Percentiles rank a stretch among this genome's conserved stretches.
Evolutionary conservation across 495 filamentous ascomycete species (phyloP).

Genomic region (Beverwykella pulmonaria): DNA sequence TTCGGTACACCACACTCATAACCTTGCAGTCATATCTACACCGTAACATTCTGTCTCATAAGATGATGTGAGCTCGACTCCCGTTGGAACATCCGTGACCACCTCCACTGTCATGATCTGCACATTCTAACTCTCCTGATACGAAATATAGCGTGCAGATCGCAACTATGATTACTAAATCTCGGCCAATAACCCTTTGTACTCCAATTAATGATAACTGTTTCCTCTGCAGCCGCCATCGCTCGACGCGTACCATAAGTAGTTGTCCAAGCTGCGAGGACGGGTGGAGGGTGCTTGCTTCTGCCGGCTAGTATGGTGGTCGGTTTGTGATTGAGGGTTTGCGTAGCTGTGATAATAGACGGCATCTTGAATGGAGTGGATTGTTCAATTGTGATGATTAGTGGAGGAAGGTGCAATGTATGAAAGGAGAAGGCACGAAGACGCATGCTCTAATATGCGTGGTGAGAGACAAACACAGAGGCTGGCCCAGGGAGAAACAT

Average conservation of each 20-base stretch:
- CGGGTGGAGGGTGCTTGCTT: not conserved
- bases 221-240: not conserved
- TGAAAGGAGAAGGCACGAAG: not conserved
- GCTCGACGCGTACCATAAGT: conserved; percentile 16
- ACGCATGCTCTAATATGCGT: too few relatives aligned
- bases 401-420: too few relatives aligned
- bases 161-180: conserved; percentile 20
- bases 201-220: conserved; percentile 3
- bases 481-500: too few relatives aligned
- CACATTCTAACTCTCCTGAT: conserved; percentile 3
- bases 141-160: not conserved
- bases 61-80: not conserved
- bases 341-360: too few relatives aligned
- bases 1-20: conserved; percentile 6
- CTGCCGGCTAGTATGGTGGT: not conserved
- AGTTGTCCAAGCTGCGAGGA: not conserved
- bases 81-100: not conserved
- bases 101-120: conserved; percentile 22
- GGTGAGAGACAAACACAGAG: too few relatives aligned
- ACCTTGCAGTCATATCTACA: not conserved
- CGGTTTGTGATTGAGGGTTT: not conserved
- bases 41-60: conserved; percentile 24
- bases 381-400: too few relatives aligned
- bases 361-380: not conserved
- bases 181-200: conserved; percentile 20